Evolutionary conservation across 371 early-diverging fungal genomes (phyloP), one percentile per base, ranked within the genome.

Genomic region (Blakeslea trispora): DNA sequence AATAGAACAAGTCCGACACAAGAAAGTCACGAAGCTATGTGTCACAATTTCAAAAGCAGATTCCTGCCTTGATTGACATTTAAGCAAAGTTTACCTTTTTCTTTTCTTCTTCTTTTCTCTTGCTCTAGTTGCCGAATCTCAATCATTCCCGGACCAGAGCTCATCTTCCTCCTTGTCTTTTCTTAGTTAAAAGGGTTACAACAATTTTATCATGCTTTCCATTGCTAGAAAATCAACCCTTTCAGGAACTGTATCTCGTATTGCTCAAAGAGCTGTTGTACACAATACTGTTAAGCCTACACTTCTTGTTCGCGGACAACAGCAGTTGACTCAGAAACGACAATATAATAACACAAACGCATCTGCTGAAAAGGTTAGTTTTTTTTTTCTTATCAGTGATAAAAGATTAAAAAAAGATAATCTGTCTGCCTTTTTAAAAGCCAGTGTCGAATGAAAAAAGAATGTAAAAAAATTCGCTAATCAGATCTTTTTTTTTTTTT

Each of bases 321-420:
- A 58, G 6, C 55, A 24, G 50, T 28, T 57, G 45, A 35, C 15
- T 18, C 61, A 54, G 42, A 50, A 50, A 45, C 61, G 68, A 40
- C 43, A 53, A 18, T 68, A 70, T 13, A 56, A 59, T 34, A 59
- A 51, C 53, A 66, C 53, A 22, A 64, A 50, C 52, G 64, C 64
- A 8, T 65, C 64, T 50, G 68, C 76, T 39, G 76, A 75, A 60
- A 75, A 75, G 72, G 76, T 75, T 63, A 42, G 19, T 43, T 7
- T 28, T 28, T 28, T 28, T 28, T 7, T 28, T 28, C 17, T 31
- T 21, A n/a, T n/a, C n/a, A n/a, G n/a, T n/a, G n/a, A n/a, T n/a
- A n/a, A n/a, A n/a, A n/a, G n/a, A n/a, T n/a, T n/a, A n/a, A n/a
- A n/a, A n/a, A n/a, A n/a, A n/a, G n/a, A n/a, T n/a, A n/a, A n/a